Conservation (phyloP, 371 early-diverging fungal genomes). For the Syncephalastrum contaminatum region DNA sequence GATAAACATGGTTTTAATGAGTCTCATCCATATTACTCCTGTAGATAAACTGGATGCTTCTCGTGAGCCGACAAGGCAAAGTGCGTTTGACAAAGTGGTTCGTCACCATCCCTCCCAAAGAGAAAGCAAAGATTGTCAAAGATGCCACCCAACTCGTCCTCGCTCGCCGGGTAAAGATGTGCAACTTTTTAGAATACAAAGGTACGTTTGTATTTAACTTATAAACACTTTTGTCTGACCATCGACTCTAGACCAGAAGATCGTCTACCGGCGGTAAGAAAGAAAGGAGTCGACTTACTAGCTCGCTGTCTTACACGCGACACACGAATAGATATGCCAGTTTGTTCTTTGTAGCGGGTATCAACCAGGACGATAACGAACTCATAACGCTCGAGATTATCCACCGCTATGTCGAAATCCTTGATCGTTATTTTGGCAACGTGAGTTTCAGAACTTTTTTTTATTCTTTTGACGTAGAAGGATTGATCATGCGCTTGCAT, state of each 20-base stretch:
- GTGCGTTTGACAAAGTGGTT: slow-evolving; percentile 97
- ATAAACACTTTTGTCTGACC: background rate
- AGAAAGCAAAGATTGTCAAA: slow-evolving; percentile 92
- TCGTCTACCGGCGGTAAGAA: slow-evolving; percentile 77
- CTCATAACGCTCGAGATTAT: slow-evolving; percentile 91
- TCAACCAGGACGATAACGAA: slow-evolving; percentile 91
- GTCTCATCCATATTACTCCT: no score
- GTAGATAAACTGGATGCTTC: slow-evolving; percentile 70
- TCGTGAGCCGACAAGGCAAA: slow-evolving; percentile 81
- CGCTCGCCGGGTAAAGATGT: slow-evolving; percentile 90
- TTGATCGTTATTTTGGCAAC: slow-evolving; percentile 97
- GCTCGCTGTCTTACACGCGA: background rate
- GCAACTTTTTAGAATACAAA: slow-evolving; percentile 97
- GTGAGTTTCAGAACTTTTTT: slow-evolving; percentile 42
- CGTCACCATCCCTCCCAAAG: slow-evolving; percentile 84
- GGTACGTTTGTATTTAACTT: slow-evolving; percentile 41
- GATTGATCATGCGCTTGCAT: background rate
- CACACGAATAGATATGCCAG: slow-evolving; percentile 81
- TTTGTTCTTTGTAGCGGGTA: slow-evolving; percentile 94
- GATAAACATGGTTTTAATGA: no score
- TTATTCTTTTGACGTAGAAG: no score
- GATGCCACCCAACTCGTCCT: slow-evolving; percentile 92
- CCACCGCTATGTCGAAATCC: slow-evolving; percentile 95
- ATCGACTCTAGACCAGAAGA: slow-evolving; percentile 72
- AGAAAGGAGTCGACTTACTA: background rate